Conservation (phyloP, 2,329 filamentous ascomycete genomes). For the Diaporthe citri region DNA sequence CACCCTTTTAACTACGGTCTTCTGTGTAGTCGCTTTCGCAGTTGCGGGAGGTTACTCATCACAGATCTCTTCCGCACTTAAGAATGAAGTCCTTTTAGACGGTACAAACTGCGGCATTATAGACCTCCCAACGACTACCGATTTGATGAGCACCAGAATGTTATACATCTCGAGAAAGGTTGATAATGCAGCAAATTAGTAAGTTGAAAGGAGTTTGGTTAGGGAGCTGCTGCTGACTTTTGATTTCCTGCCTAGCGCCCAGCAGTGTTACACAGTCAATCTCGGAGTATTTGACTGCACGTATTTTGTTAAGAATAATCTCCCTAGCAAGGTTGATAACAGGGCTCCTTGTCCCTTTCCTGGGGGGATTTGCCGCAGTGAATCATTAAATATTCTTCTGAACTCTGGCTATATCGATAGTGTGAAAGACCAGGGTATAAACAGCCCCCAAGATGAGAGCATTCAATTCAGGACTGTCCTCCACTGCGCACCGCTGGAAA, state of each 20-base stretch:
- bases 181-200: slow-evolving; percentile 35
- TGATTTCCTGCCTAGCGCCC: background rate
- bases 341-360: slow-evolving; percentile 43
- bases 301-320: background rate
- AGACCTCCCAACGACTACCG: background rate
- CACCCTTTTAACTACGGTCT: background rate
- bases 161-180: background rate
- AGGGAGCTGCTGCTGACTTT: background rate
- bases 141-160: background rate
- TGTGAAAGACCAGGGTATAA: slow-evolving; percentile 42
- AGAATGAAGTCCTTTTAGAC: slow-evolving; percentile 35
- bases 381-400: slow-evolving; percentile 28
- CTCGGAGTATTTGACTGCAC: slow-evolving; percentile 24
- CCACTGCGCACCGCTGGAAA: slow-evolving; percentile 34
- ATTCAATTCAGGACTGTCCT: slow-evolving; percentile 33
- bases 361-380: slow-evolving; percentile 33
- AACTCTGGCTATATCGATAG: slow-evolving; percentile 42
- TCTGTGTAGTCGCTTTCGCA: slow-evolving; percentile 11
- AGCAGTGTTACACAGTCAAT: slow-evolving; percentile 37
- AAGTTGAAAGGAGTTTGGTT: background rate
- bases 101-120: slow-evolving; percentile 5
- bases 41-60: slow-evolving; percentile 27
- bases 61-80: background rate
- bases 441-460: slow-evolving; percentile 39
- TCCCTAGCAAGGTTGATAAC: background rate